These are phyloP conservation scores for Ormosia semicastrata DNA, from an alignment of 306 rosid species.

Conservation along the genomic window DNA sequence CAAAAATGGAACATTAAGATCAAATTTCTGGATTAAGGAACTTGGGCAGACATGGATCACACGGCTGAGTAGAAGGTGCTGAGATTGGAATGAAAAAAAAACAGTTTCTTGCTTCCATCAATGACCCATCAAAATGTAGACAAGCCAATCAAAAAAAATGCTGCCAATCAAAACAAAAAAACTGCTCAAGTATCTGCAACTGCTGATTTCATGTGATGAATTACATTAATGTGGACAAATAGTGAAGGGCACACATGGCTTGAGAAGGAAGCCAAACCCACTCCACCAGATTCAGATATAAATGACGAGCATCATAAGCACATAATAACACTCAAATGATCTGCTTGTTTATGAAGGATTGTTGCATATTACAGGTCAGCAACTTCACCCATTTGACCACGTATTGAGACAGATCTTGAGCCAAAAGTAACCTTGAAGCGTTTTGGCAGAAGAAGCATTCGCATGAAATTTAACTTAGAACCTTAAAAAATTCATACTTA, in stretches of 20 bases:
- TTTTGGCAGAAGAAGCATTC: slow-evolving; percentile 32
- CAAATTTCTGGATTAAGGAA: slow-evolving; percentile 22
- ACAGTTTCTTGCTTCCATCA: slow-evolving; percentile 1
- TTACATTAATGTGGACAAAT: background rate
- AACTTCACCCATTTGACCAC: slow-evolving; percentile 22
- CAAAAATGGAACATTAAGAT: background rate
- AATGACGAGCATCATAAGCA: slow-evolving; percentile 11
- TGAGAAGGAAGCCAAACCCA: slow-evolving; percentile 21
- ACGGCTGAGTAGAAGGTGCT: background rate
- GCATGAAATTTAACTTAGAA: slow-evolving; percentile 25
- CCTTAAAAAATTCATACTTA: slow-evolving; percentile 25
- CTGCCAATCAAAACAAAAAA: slow-evolving; percentile 9
- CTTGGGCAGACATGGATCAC: slow-evolving; percentile 3
- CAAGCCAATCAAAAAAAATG: background rate
- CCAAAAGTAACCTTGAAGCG: slow-evolving; percentile 29
- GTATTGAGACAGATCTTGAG: slow-evolving; percentile 30
- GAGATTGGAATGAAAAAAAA: background rate
- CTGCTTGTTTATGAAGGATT: background rate
- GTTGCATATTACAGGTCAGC: slow-evolving; percentile 13
- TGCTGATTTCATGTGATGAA: slow-evolving; percentile 23
- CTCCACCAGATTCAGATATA: slow-evolving; percentile 32
- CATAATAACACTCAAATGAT: slow-evolving; percentile 10
- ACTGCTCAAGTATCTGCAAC: slow-evolving; percentile 14
- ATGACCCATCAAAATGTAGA: slow-evolving; percentile 13
- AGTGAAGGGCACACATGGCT: slow-evolving; percentile 10